Evolutionary conservation across 2,329 filamentous ascomycete species (phyloP).

Genomic region (Aquanectria penicillioides): DNA sequence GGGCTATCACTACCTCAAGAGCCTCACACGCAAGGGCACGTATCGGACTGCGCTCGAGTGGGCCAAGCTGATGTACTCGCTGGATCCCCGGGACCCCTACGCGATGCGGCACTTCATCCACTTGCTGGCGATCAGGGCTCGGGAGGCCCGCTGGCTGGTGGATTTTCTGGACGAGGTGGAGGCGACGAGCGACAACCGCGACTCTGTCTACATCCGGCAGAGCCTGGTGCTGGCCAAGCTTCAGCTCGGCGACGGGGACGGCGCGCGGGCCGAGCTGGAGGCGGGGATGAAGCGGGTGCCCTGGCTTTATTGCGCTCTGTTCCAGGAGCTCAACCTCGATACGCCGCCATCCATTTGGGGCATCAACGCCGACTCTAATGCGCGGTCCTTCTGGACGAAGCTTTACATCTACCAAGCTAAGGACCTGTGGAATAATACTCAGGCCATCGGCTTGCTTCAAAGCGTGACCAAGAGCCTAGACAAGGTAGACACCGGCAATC

Average conservation of each 20-base stretch:
- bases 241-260: conserved; percentile 72
- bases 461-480: conserved; percentile 70
- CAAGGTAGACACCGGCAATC: conserved; percentile 52
- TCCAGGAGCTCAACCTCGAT: conserved; percentile 82
- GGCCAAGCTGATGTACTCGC: conserved; percentile 82
- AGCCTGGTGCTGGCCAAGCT: conserved; percentile 81
- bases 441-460: conserved; percentile 74
- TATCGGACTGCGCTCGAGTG: conserved; percentile 94
- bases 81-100: conserved; percentile 85
- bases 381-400: conserved; percentile 73
- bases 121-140: conserved; percentile 82
- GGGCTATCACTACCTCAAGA: conserved; percentile 87
- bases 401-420: conserved; percentile 82
- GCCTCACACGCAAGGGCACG: conserved; percentile 88
- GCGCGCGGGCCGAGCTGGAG: conserved; percentile 72
- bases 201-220: conserved; percentile 76
- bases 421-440: conserved; percentile 86
- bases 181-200: conserved; percentile 49
- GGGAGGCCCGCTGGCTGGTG: conserved; percentile 80
- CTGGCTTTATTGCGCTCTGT: conserved; percentile 85
- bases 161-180: conserved; percentile 67
- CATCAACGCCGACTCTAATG: conserved; percentile 69
- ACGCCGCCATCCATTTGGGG: conserved; percentile 87
- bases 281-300: conserved; percentile 78
- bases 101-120: conserved; percentile 84